phyloP scores from a whole-genome alignment of 371 early-diverging fungal genomes.

The Mortierella sp. region DNA sequence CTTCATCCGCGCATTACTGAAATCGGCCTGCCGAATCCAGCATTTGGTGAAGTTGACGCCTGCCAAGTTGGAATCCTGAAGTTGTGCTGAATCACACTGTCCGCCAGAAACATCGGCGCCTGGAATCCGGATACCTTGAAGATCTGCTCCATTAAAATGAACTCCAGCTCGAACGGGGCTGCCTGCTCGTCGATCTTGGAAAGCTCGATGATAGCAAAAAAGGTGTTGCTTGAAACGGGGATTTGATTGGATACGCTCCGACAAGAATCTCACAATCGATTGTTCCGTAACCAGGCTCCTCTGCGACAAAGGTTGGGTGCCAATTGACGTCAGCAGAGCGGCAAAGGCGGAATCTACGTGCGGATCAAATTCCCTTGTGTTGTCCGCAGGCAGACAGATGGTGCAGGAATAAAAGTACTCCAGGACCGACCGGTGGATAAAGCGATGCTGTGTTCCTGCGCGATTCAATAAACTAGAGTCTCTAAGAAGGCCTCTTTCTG shows the following conservation, averaged over 20 bases:
- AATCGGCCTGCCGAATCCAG: too few relatives aligned
- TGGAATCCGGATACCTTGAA: slow-evolving; percentile 18
- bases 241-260: slow-evolving; percentile 14
- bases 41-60: too few relatives aligned
- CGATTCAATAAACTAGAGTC: background rate
- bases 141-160: slow-evolving; percentile 8
- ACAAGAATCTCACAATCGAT: slow-evolving; percentile 10
- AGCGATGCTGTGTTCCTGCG: background rate
- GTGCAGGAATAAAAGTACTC: slow-evolving; percentile 2
- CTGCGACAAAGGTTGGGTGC: background rate
- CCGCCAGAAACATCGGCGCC: slow-evolving; percentile 3
- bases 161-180: slow-evolving; percentile 12
- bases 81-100: slow-evolving; percentile 2
- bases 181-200: slow-evolving; percentile 4
- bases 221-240: slow-evolving; percentile 4
- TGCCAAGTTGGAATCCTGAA: too few relatives aligned
- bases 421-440: slow-evolving; percentile 13
- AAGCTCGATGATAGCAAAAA: background rate
- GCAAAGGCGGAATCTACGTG: background rate
- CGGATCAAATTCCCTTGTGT: background rate
- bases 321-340: background rate
- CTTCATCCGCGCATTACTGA: too few relatives aligned
- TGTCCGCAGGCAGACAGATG: background rate
- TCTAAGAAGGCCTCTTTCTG: background rate
- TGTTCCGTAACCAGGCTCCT: slow-evolving; percentile 5